These are phyloP conservation scores for Gymnopus androsaceus DNA, from an alignment of 1,284 basidiomycete genomes.

Conservation along the genomic window DNA sequence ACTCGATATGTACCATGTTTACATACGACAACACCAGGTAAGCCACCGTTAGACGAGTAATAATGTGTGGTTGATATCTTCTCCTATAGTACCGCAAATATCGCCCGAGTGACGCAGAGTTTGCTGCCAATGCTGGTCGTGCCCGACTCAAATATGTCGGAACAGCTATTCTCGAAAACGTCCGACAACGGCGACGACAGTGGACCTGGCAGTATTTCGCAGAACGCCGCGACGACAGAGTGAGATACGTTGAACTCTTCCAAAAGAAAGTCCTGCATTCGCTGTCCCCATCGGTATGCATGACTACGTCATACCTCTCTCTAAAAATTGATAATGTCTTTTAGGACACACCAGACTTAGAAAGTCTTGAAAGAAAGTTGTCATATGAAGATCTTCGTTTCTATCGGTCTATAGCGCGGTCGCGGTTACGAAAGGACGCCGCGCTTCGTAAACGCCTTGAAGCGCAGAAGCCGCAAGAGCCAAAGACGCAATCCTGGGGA, in stretches of 20 bases:
- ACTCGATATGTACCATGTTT: slow-evolving; percentile 97
- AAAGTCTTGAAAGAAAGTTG: slow-evolving; percentile 79
- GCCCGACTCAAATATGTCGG: slow-evolving; percentile 84
- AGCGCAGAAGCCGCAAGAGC: slow-evolving; percentile 61
- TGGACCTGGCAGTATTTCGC: slow-evolving; percentile 96
- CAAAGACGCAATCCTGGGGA: slow-evolving; percentile 66
- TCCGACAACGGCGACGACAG: slow-evolving; percentile 81
- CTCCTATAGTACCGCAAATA: slow-evolving; percentile 75
- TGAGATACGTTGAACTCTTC: slow-evolving; percentile 84
- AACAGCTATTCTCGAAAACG: slow-evolving; percentile 81
- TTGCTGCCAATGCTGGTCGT: slow-evolving; percentile 65
- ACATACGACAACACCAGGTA: slow-evolving; percentile 87
- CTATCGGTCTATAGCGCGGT: slow-evolving; percentile 94
- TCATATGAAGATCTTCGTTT: slow-evolving; percentile 97
- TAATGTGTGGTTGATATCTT: slow-evolving; percentile 4
- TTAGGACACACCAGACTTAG: slow-evolving; percentile 68
- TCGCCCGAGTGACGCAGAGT: slow-evolving; percentile 66
- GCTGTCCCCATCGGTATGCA: slow-evolving; percentile 47
- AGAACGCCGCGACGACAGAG: slow-evolving; percentile 86
- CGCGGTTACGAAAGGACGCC: slow-evolving; percentile 85
- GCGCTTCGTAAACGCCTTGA: slow-evolving; percentile 70
- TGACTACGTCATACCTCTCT: not conserved
- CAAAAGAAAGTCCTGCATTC: slow-evolving; percentile 72
- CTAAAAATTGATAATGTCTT: not conserved
- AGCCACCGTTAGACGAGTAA: slow-evolving; percentile 22